Percentiles rank a stretch among this genome's conserved stretches.
These are phyloP conservation scores for Neopestalotiopsis sp. DNA, from an alignment of 2,329 filamentous ascomycete species.

Conservation along the genomic window DNA sequence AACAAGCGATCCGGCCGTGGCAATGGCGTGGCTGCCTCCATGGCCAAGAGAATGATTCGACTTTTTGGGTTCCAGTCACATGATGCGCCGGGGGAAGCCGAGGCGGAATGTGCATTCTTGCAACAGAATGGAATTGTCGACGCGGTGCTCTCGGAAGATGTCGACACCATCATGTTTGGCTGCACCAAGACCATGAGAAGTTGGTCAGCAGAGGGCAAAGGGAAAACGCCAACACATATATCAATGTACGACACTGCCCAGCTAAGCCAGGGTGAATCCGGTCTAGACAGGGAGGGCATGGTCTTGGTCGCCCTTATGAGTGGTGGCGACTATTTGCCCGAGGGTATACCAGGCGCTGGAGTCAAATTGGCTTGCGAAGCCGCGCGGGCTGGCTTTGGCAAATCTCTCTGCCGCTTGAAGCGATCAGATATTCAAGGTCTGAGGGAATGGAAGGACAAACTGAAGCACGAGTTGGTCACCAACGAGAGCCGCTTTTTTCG, in stretches of 20 bases:
- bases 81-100: constrained; percentile 90
- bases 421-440: constrained; percentile 64
- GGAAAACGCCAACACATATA: constrained; percentile 81
- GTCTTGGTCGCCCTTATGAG: constrained; percentile 93
- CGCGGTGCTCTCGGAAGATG: constrained; percentile 93
- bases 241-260: constrained; percentile 74
- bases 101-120: constrained; percentile 90
- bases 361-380: constrained; percentile 90
- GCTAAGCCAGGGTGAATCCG: constrained; percentile 54
- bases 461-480: constrained; percentile 78
- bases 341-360: constrained; percentile 86
- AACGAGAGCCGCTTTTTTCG: constrained; percentile 86
- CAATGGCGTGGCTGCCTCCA: constrained; percentile 70
- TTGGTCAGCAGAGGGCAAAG: constrained; percentile 76
- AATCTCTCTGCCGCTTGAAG: constrained; percentile 70
- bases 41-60: constrained; percentile 82
- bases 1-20: constrained; percentile 75
- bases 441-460: constrained; percentile 70
- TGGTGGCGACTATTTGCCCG: constrained; percentile 90
- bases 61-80: constrained; percentile 86
- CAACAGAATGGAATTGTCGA: constrained; percentile 86
- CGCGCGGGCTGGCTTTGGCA: constrained; percentile 85
- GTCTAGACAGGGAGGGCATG: constrained; percentile 86
- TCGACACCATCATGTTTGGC: constrained; percentile 97
- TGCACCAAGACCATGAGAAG: constrained; percentile 79